Percentiles rank a stretch among this genome's conserved stretches.
These are phyloP conservation scores for Blastobotrys apis DNA, from an alignment of 1,139 yeast species.

Conservation along the genomic window DNA sequence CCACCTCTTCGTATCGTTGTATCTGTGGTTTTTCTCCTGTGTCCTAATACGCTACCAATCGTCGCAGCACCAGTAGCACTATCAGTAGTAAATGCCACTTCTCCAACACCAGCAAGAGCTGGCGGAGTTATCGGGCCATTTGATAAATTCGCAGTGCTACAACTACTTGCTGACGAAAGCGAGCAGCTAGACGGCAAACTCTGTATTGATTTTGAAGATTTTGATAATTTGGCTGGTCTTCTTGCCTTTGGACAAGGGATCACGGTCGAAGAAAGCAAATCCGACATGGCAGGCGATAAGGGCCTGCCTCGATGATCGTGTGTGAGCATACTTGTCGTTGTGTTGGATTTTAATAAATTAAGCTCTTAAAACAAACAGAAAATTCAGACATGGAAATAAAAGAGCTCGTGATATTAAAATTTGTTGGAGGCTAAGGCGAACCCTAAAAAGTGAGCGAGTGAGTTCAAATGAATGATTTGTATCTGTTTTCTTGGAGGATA, in stretches of 20 bases:
- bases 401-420: no score
- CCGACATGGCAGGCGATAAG: slow-evolving; percentile 26
- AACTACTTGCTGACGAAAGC: not conserved
- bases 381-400: no score
- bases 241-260: slow-evolving; percentile 21
- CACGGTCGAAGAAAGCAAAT: slow-evolving; percentile 24
- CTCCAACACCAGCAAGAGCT: no score
- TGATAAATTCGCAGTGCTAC: slow-evolving; percentile 3
- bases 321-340: slow-evolving; percentile 14
- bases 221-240: slow-evolving; percentile 1
- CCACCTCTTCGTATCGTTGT: no score
- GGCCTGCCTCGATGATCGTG: slow-evolving; percentile 26
- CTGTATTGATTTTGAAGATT: not conserved
- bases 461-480: no score
- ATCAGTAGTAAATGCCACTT: not conserved
- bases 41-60: not conserved
- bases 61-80: not conserved
- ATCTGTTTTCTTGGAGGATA: no score
- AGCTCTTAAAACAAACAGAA: no score
- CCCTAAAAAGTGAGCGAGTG: no score
- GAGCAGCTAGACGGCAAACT: slow-evolving; percentile 7
- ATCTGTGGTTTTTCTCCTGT: not conserved
- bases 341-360: no score
- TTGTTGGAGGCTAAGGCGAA: no score
- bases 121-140: slow-evolving; percentile 7